Evolutionary conservation across 176 grass and related monocot genomes (phyloP), one percentile per base, ranked within the genome.

Genomic region (Carex cristatella): DNA sequence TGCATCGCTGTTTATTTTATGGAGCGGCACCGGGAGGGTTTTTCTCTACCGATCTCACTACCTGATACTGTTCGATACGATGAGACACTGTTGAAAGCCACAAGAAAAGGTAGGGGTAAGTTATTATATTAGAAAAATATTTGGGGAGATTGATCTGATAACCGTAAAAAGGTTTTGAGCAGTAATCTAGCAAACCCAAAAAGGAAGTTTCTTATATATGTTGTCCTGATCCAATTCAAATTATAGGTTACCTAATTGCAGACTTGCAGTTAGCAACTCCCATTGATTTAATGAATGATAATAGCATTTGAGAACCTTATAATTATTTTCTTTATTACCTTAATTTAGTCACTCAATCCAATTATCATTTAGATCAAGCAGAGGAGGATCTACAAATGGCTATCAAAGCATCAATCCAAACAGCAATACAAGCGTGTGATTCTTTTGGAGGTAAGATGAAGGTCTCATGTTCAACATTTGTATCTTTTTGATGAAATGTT

Each of bases 1-100:
- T 86, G 84, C 60, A 54, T 79, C 4, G 69, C 84, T 65, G 70
- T 86, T 78, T 86, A 86, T 67, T 86, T 86, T 3, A 74, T 86
- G 33, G 84, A 61, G 23, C 23, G 70, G 14, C 61, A 79, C 5
- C 63, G 70, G 44, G 72, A 86, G 72, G 84, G 84, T 4, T 48
- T 53, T 53, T 42, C 31, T 57, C 11, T 86, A 32, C 84, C 84
- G 1, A 37, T 11, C 30, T 46, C 72, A 38, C 84, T 86, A 32
- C 84, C 84, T 8, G 60, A 79, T 79, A 51, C 63, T 4, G 44
- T 83, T 54, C 48, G 13, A 28, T 83, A 67, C 6, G 81, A 83
- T 0, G 12, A 83, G 81, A 83, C 42, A 18, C 49, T 83, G 19
- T 54, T 83, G 42, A 64, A 67, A 69, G 13, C 63, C 14, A 31